Percentiles rank a stretch among this genome's conserved stretches.
Evolutionary conservation across 371 early-diverging fungal species (phyloP).

Genomic region (Syncephalastrum sp.): DNA sequence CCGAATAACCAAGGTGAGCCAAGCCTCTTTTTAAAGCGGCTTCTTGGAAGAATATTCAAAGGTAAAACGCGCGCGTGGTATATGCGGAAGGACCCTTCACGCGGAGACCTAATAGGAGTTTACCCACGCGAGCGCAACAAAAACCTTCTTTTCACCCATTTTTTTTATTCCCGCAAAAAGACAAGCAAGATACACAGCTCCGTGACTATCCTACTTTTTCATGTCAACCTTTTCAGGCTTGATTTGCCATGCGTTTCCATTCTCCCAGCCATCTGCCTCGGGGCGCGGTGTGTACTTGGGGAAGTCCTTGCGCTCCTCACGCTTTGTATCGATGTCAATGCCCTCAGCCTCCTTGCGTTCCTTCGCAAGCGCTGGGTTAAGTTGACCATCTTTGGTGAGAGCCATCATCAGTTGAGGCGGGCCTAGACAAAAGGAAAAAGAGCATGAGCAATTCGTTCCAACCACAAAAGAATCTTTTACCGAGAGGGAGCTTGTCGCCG

Average conservation of each 20-base stretch:
- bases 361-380: slow-evolving; percentile 10
- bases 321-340: slow-evolving; percentile 11
- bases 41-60: too few species aligned
- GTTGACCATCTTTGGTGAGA: slow-evolving; percentile 16
- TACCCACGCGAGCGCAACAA: too few species aligned
- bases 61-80: too few species aligned
- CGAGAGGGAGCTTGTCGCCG: slow-evolving; percentile 12
- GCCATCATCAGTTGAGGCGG: slow-evolving; percentile 29
- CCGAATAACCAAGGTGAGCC: too few species aligned
- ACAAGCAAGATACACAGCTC: too few species aligned
- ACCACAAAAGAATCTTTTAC: not conserved
- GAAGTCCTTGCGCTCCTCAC: slow-evolving; percentile 16
- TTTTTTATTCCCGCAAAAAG: too few species aligned
- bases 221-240: not conserved
- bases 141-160: too few species aligned
- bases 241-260: slow-evolving; percentile 8
- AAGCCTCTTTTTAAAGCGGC: too few species aligned
- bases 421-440: slow-evolving; percentile 5
- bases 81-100: too few species aligned
- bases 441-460: not conserved
- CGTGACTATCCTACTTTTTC: not conserved
- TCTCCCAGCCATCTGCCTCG: slow-evolving; percentile 19
- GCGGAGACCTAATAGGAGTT: too few species aligned
- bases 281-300: slow-evolving; percentile 11
- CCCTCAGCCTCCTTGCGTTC: slow-evolving; percentile 15